Percentiles rank a stretch among this genome's conserved stretches.
Evolutionary conservation across 192 early-diverging fungal genomes (phyloP).

Genomic region (Linnemannia elongata): DNA sequence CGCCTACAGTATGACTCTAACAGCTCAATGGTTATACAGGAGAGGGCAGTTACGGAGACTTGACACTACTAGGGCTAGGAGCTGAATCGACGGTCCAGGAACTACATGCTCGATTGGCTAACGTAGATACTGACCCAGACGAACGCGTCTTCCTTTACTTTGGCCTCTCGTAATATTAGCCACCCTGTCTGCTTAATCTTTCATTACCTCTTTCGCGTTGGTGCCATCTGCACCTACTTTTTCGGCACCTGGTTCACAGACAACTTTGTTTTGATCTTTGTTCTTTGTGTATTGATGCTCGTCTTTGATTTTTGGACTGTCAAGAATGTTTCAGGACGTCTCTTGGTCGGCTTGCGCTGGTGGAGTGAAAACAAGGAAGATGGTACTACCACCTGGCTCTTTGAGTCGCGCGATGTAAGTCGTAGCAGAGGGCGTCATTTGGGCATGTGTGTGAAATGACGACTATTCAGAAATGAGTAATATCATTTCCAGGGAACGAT

Average conservation of each 20-base stretch:
- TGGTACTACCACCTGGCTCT: conserved; percentile 95
- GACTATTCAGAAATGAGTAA: no score
- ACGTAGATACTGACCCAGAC: background rate
- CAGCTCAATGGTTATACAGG: no score
- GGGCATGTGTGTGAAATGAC: no score
- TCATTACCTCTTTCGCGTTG: conserved; percentile 86
- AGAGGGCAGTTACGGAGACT: background rate
- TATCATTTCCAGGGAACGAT: background rate
- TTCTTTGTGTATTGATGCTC: conserved; percentile 90
- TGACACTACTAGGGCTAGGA: background rate
- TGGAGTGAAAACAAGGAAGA: conserved; percentile 99
- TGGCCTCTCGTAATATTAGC: conserved; percentile 52
- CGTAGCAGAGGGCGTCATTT: background rate
- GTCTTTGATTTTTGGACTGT: conserved; percentile 99
- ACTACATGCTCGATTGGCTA: background rate
- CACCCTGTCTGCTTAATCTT: conserved; percentile 95
- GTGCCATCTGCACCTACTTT: conserved; percentile 88
- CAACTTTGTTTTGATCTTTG: conserved; percentile 92
- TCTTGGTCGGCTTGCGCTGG: conserved; percentile 99
- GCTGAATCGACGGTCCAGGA: background rate
- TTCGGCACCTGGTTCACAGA: conserved; percentile 85
- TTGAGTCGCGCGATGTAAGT: conserved; percentile 91
- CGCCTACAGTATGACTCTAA: no score
- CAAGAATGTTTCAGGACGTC: conserved; percentile 98
- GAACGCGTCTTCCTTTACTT: background rate